Percentiles rank a stretch among this genome's conserved stretches.
These are phyloP conservation scores for Astrocystis sublimbata DNA, from an alignment of 495 filamentous ascomycete species.

Conservation along the genomic window DNA sequence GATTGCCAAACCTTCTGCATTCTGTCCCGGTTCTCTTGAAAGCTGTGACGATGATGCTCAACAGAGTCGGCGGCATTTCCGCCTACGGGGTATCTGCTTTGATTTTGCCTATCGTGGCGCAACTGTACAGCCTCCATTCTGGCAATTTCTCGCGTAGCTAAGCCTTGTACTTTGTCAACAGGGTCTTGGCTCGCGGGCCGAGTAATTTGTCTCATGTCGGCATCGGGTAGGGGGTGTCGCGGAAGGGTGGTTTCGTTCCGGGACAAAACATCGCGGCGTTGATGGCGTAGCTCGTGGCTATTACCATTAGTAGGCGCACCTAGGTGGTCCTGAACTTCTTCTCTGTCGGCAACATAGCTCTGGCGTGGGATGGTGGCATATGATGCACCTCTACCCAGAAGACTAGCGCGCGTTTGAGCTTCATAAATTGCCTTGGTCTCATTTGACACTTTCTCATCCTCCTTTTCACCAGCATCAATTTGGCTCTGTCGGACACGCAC, in stretches of 20 bases:
- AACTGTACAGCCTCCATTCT: slow-evolving; percentile 43
- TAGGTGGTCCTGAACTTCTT: slow-evolving; percentile 19
- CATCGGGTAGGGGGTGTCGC: slow-evolving; percentile 26
- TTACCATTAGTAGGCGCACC: neutral
- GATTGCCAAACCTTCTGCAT: slow-evolving; percentile 49
- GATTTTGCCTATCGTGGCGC: slow-evolving; percentile 40
- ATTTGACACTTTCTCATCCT: slow-evolving; percentile 46
- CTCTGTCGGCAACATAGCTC: slow-evolving; percentile 7
- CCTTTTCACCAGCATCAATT: slow-evolving; percentile 46
- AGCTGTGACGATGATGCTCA: slow-evolving; percentile 32
- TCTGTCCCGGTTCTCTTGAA: slow-evolving; percentile 44
- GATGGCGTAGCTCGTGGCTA: slow-evolving; percentile 32
- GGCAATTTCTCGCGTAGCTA: slow-evolving; percentile 46
- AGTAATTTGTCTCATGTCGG: slow-evolving; percentile 23
- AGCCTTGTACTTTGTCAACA: slow-evolving; percentile 41
- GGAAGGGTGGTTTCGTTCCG: slow-evolving; percentile 16
- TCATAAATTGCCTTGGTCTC: slow-evolving; percentile 49
- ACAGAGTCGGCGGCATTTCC: slow-evolving; percentile 13
- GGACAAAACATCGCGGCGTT: slow-evolving; percentile 27
- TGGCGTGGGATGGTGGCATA: slow-evolving; percentile 7
- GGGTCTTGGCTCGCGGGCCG: slow-evolving; percentile 27
- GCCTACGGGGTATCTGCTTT: slow-evolving; percentile 28
- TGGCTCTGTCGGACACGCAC: slow-evolving; percentile 52
- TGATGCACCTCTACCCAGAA: slow-evolving; percentile 11
- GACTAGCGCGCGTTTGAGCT: slow-evolving; percentile 43